Evolutionary conservation across 1,284 basidiomycete genomes (phyloP), one percentile per base, ranked within the genome.

Genomic region (Austroboletus novae-zelandiae): DNA sequence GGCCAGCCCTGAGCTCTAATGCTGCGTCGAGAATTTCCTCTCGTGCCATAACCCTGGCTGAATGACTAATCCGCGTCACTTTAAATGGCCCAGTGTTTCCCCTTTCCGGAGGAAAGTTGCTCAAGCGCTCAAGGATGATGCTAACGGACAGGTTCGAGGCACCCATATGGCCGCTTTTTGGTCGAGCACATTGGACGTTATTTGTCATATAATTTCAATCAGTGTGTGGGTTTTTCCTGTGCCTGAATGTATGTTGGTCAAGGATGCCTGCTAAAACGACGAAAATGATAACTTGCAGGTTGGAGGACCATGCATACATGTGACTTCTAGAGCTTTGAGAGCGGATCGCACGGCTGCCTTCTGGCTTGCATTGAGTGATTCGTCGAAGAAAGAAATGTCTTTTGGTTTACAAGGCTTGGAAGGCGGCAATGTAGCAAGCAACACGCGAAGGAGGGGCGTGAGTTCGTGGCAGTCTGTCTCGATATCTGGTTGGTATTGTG

Each of bases 261-360:
- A n/a, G n/a, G n/a, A n/a, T n/a, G n/a, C n/a, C n/a, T n/a, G n/a
- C n/a, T n/a, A n/a, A n/a, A n/a, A n/a, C n/a, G n/a, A n/a, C n/a
- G n/a, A n/a, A n/a, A n/a, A n/a, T n/a, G n/a, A n/a, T n/a, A n/a
- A n/a, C n/a, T n/a, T n/a, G n/a, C n/a, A n/a, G n/a, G n/a, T n/a
- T n/a, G n/a, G n/a, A 96, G 96, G 96, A 0, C 96, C 96, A 64
- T 98, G 95, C n/a, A 99, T 94, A 57, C 94, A 91, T 0, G 91
- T 90, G 0, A 98, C 78, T 62, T 94, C 87, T 1, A 81, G 75
- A 0, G 86, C 80, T 52, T 79, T 77, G 4, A 95, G 66, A 5
- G 85, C 84, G 59, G 93, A 91, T 45, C 70, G 76, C 37, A 95
- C 83, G 0, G 94, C 94, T 17, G 81, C 76, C 64, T 86, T 85